Conservation (phyloP, 176 grass and related monocot genomes). For the Triticum turgidum region DNA sequence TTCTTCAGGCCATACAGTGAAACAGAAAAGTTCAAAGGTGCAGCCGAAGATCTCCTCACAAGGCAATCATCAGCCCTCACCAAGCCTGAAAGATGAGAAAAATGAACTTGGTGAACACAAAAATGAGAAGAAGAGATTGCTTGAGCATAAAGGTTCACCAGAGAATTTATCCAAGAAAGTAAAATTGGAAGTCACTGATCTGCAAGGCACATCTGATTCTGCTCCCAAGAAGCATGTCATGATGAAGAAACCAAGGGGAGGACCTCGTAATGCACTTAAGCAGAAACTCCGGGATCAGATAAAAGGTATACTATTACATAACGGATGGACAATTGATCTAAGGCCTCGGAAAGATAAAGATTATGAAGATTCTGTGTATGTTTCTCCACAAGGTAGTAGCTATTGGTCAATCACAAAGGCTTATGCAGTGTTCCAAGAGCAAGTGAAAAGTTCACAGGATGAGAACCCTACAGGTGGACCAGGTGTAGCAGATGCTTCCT, state of each 20-base stretch:
- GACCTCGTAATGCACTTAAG: conserved; percentile 48
- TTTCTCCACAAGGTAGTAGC: conserved; percentile 69
- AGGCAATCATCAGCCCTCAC: not conserved
- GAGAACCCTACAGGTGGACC: conserved; percentile 12
- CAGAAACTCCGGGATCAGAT: conserved; percentile 79
- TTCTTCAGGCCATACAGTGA: conserved; percentile 42
- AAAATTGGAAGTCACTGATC: conserved; percentile 34
- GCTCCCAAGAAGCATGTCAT: conserved; percentile 27
- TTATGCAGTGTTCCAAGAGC: conserved; percentile 81
- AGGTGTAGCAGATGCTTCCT: conserved; percentile 16
- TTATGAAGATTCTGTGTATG: conserved; percentile 85
- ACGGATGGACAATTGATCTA: conserved; percentile 86
- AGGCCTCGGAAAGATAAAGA: conserved; percentile 64
- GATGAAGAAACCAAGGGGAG: conserved; percentile 48
- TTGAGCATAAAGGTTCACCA: conserved; percentile 43
- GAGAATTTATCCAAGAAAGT: conserved; percentile 51
- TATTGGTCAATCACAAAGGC: conserved; percentile 99
- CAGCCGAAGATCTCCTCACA: conserved; percentile 30
- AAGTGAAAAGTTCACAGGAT: conserved; percentile 39
- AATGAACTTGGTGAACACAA: conserved; percentile 22
- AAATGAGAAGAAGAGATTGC: conserved; percentile 55
- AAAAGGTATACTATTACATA: conserved; percentile 62
- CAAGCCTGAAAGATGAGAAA: conserved; percentile 29
- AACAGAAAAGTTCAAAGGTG: conserved; percentile 35
- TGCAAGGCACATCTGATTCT: conserved; percentile 21